phyloP scores from a whole-genome alignment of 768 basidiomycete species.

The Solioccasus polychromus region DNA sequence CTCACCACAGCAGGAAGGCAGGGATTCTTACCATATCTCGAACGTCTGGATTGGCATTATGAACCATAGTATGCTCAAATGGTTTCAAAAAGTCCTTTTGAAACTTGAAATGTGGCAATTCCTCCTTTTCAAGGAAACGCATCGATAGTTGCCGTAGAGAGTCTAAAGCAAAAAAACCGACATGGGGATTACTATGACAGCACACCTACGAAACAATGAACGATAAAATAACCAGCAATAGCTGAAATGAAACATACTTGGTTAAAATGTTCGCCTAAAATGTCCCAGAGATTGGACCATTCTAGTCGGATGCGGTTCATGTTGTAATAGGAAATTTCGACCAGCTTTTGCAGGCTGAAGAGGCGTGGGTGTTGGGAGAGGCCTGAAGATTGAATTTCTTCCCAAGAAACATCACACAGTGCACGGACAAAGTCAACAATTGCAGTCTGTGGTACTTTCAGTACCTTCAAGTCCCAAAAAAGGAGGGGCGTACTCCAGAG shows the following conservation, averaged over 20 bases:
- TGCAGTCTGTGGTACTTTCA: constrained; percentile 59
- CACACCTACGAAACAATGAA: constrained; percentile 65
- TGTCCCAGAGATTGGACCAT: constrained; percentile 98
- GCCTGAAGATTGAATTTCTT: constrained; percentile 97
- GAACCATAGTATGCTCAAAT: constrained; percentile 96
- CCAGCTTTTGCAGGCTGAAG: constrained; percentile 96
- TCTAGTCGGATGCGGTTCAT: constrained; percentile 98
- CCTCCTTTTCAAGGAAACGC: constrained; percentile 99
- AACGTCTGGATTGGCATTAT: constrained; percentile 93
- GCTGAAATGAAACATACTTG: constrained; percentile 50
- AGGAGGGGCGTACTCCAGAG: constrained; percentile 71
- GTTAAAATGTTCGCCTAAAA: constrained; percentile 97
- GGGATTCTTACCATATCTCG: constrained; percentile 80
- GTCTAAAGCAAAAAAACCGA: constrained; percentile 95
- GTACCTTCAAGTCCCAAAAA: not conserved
- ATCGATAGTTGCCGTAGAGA: constrained; percentile 95
- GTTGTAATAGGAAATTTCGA: constrained; percentile 99
- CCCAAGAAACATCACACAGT: constrained; percentile 96
- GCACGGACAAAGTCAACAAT: constrained; percentile 98
- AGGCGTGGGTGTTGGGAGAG: constrained; percentile 90
- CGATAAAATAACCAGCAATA: not conserved
- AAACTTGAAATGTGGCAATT: constrained; percentile 96
- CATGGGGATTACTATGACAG: constrained; percentile 95
- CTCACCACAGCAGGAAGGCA: not conserved
- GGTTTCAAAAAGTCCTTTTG: constrained; percentile 99